Base-by-base conservation (phyloP, 495 filamentous ascomycete species). In the Aspergillus wentii region DNA sequence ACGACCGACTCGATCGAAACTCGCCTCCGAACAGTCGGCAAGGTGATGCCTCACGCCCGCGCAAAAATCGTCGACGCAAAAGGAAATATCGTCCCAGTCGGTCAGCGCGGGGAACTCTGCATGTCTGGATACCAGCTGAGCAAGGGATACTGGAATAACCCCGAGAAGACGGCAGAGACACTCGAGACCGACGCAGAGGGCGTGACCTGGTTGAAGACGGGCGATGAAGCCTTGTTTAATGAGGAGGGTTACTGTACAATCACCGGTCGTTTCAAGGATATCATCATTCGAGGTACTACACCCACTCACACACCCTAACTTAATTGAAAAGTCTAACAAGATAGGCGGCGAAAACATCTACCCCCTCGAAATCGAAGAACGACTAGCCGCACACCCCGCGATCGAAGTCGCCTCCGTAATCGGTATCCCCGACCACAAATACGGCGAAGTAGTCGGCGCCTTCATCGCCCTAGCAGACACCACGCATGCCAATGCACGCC, bases 291-390 rank as follows among this genome's bases (percentile, higher is more conserved):
- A 19, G 89, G 83, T 16, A 16, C n/a, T 11, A 10, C 5, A 18
- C 37, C 14, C 14, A 11, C 9, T 20, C 25, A 17, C 7, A 5
- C 20, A 33, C 28, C 11, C 19, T 39, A 31, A 14, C 5, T 11
- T 17, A 21, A 18, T 22, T 11, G 9, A 22, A 8, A 29, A 20
- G 31, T 9, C 20, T 14, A 32, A 39, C 19, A 38, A 31, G 14
- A 30, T 9, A 65, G 61, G 63, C 29, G 88, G 88, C 5, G 87
- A 95, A 61, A 95, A 94, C 55, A 83, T 85, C 42, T 83, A 83
- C 46, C 82, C 82, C 2, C 66, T 84, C 13, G 80, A 86, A 49
- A 83, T 85, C 40, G 82, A 86, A 59, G 77, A 81, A 49, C 67
- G 79, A n/a, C 62, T 86, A 4, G 46, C 74, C 1, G 57, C 62